These are phyloP conservation scores for Hypoxylon sp. DNA, from an alignment of 2,329 filamentous ascomycete genomes.

Conservation along the genomic window DNA sequence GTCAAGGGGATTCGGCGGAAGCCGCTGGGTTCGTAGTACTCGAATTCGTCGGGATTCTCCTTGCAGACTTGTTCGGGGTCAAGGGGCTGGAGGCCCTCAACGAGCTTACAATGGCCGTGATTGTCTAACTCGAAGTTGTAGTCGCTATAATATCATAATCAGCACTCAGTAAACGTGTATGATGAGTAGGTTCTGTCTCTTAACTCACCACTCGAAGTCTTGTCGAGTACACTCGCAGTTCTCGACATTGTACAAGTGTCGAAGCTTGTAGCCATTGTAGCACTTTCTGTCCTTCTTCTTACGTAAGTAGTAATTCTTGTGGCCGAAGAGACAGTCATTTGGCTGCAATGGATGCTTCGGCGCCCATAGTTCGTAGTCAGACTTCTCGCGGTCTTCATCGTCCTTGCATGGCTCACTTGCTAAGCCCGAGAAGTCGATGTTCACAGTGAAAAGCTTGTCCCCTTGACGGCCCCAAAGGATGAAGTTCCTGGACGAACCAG, in stretches of 20 bases:
- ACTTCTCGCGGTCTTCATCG: slow-evolving; percentile 68
- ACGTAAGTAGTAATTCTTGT: slow-evolving; percentile 88
- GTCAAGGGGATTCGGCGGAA: slow-evolving; percentile 92
- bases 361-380: slow-evolving; percentile 89
- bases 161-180: slow-evolving; percentile 48
- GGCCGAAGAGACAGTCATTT: slow-evolving; percentile 91
- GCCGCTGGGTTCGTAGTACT: slow-evolving; percentile 88
- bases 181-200: slow-evolving; percentile 1
- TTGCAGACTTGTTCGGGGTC: slow-evolving; percentile 66
- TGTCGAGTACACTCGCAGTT: slow-evolving; percentile 87
- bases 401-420: slow-evolving; percentile 80
- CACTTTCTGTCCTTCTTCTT: slow-evolving; percentile 86
- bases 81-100: slow-evolving; percentile 77
- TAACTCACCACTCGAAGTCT: slow-evolving; percentile 91
- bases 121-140: slow-evolving; percentile 90
- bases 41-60: slow-evolving; percentile 75
- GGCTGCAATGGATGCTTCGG: slow-evolving; percentile 85
- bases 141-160: slow-evolving; percentile 69
- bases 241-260: slow-evolving; percentile 77
- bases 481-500: slow-evolving; percentile 92
- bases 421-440: slow-evolving; percentile 89
- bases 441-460: slow-evolving; percentile 78
- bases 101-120: slow-evolving; percentile 83
- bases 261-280: slow-evolving; percentile 83
- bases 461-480: slow-evolving; percentile 83